Percentiles rank a stretch among this genome's conserved stretches.
phyloP scores from a whole-genome alignment of 2,329 filamentous ascomycete species.

The Thelonectria rubi region DNA sequence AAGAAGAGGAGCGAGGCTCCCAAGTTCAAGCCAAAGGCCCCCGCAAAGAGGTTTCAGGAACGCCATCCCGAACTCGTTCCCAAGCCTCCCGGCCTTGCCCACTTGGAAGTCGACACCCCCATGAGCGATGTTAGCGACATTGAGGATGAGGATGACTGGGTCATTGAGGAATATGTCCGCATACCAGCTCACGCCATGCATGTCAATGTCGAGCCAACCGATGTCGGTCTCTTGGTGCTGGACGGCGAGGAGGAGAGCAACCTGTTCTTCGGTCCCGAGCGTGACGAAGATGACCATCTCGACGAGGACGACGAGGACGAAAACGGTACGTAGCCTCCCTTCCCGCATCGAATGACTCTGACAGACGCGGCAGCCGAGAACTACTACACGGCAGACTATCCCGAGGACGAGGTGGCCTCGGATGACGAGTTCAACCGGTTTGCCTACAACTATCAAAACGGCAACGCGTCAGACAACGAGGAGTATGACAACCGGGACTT shows the following conservation, averaged over 20 bases:
- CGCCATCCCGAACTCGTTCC: conserved; percentile 57
- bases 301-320: conserved; percentile 71
- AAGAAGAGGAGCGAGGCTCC: conserved; percentile 45
- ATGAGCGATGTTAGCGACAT: conserved; percentile 54
- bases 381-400: conserved; percentile 82
- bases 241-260: conserved; percentile 67
- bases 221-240: conserved; percentile 65
- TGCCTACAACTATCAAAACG: conserved; percentile 63
- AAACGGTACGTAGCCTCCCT: conserved; percentile 59
- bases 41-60: conserved; percentile 63
- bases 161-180: conserved; percentile 72
- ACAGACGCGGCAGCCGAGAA: conserved; percentile 67
- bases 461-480: conserved; percentile 64
- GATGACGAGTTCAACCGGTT: conserved; percentile 65
- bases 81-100: conserved; percentile 18
- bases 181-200: conserved; percentile 63
- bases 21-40: conserved; percentile 66
- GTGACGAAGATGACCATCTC: conserved; percentile 69
- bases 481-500: conserved; percentile 58
- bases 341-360: conserved; percentile 24
- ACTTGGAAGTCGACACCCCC: conserved; percentile 45
- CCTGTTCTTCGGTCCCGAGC: conserved; percentile 67
- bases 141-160: conserved; percentile 64
- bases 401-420: conserved; percentile 79
- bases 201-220: conserved; percentile 57